Percentiles rank a stretch among this genome's conserved stretches.
These are phyloP conservation scores for Wilcoxina mikolae DNA, from an alignment of 495 filamentous ascomycete genomes.

Conservation along the genomic window DNA sequence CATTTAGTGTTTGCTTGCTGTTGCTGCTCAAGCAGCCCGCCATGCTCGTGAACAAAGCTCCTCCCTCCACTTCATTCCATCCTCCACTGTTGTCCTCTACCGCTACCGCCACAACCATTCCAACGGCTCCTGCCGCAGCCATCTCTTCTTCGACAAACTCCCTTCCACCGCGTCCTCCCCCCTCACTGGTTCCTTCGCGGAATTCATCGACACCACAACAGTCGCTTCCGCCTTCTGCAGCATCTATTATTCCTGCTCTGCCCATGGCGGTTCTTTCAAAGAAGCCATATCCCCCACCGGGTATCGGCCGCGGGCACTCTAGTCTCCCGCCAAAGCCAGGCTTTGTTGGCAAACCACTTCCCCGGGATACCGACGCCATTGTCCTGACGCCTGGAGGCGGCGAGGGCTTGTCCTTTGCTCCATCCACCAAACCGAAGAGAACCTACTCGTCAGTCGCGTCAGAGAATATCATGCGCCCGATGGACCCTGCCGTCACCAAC, in stretches of 20 bases:
- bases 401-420: constrained; percentile 11
- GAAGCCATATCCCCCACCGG: constrained; percentile 21
- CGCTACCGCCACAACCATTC: not conserved
- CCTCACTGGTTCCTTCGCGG: not conserved
- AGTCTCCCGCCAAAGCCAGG: constrained; percentile 25
- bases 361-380: constrained; percentile 25
- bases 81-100: too few relatives aligned
- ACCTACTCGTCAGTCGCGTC: constrained; percentile 15
- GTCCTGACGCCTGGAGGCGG: constrained; percentile 24
- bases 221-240: constrained; percentile 1
- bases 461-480: constrained; percentile 5
- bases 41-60: too few relatives aligned
- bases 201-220: not conserved
- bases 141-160: not conserved
- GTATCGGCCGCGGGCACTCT: constrained; percentile 27
- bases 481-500: constrained; percentile 10
- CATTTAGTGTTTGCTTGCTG: too few relatives aligned
- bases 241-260: constrained; percentile 22
- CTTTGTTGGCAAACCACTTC: constrained; percentile 24
- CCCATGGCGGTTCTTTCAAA: constrained; percentile 17
- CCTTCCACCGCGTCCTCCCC: constrained; percentile 10
- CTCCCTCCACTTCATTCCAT: not conserved
- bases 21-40: too few relatives aligned
- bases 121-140: not conserved
- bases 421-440: constrained; percentile 18